Percentiles rank a stretch among this genome's conserved stretches.
phyloP scores from a whole-genome alignment of 257 asterid species.

The Ligustrum vulgare region DNA sequence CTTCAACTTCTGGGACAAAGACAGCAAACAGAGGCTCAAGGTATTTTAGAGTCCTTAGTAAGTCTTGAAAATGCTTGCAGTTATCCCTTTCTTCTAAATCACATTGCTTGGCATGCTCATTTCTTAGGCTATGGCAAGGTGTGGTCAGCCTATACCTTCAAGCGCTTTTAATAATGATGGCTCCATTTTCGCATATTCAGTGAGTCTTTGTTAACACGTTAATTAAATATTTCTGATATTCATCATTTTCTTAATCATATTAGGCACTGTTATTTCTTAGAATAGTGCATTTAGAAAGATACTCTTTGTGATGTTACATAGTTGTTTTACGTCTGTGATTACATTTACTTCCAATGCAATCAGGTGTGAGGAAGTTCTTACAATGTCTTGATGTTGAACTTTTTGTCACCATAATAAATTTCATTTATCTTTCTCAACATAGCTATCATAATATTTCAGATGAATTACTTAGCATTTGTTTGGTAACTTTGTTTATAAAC shows the following conservation, averaged over 20 bases:
- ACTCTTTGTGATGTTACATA: neutral
- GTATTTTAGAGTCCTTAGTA: constrained; percentile 34
- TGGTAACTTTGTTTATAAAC: no score
- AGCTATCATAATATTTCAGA: neutral
- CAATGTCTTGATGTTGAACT: neutral
- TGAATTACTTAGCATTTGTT: neutral
- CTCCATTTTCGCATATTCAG: constrained; percentile 82
- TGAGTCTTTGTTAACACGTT: constrained; percentile 27
- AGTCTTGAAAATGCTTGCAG: neutral
- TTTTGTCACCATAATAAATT: neutral
- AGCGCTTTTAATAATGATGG: constrained; percentile 87
- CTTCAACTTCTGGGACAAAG: constrained; percentile 96
- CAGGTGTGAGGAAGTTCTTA: neutral
- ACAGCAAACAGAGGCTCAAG: constrained; percentile 97
- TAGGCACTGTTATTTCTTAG: neutral
- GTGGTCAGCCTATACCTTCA: constrained; percentile 87
- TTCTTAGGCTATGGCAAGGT: constrained; percentile 75
- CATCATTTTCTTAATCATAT: constrained; percentile 1
- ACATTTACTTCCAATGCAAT: neutral
- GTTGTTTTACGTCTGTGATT: neutral
- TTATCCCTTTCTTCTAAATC: constrained; percentile 11
- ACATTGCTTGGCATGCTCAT: constrained; percentile 1
- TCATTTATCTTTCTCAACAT: neutral
- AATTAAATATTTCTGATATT: neutral
- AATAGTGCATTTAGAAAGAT: neutral